Percentiles rank a stretch among this genome's conserved stretches.
Evolutionary conservation across 805 yeast species (phyloP).

Genomic region (Zygotorulaspora florentina): DNA sequence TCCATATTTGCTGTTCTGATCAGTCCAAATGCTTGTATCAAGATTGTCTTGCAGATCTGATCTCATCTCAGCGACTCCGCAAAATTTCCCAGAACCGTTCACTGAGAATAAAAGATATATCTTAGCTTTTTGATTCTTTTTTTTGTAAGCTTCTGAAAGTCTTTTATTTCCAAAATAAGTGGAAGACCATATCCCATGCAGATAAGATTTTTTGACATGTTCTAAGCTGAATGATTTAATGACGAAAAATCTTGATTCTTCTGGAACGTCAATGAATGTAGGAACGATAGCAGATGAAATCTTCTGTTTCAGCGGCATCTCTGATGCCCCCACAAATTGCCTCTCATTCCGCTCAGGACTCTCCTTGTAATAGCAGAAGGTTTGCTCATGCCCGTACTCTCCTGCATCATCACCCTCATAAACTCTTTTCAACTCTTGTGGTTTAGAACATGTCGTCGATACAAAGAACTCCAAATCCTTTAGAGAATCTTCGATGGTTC

Average conservation of each 20-base stretch:
- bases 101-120: slow-evolving; percentile 54
- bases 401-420: not conserved
- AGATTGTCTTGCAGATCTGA: slow-evolving; percentile 29
- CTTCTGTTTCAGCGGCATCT: slow-evolving; percentile 2
- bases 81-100: slow-evolving; percentile 52
- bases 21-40: slow-evolving; percentile 45
- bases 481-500: slow-evolving; percentile 21
- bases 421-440: not conserved
- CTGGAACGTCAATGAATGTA: slow-evolving; percentile 31
- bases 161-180: slow-evolving; percentile 54
- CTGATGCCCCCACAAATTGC: not conserved
- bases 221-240: slow-evolving; percentile 50
- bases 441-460: not conserved
- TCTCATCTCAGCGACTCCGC: slow-evolving; percentile 56
- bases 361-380: not conserved
- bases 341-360: not conserved
- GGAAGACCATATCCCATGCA: slow-evolving; percentile 54
- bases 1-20: slow-evolving; percentile 42
- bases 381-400: not conserved
- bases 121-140: slow-evolving; percentile 23
- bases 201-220: slow-evolving; percentile 48
- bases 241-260: slow-evolving; percentile 42
- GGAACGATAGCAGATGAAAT: slow-evolving; percentile 20
- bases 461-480: slow-evolving; percentile 17
- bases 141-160: slow-evolving; percentile 41